These are phyloP conservation scores for Hanseniaspora meyeri DNA, from an alignment of 805 yeast genomes.

Conservation along the genomic window DNA sequence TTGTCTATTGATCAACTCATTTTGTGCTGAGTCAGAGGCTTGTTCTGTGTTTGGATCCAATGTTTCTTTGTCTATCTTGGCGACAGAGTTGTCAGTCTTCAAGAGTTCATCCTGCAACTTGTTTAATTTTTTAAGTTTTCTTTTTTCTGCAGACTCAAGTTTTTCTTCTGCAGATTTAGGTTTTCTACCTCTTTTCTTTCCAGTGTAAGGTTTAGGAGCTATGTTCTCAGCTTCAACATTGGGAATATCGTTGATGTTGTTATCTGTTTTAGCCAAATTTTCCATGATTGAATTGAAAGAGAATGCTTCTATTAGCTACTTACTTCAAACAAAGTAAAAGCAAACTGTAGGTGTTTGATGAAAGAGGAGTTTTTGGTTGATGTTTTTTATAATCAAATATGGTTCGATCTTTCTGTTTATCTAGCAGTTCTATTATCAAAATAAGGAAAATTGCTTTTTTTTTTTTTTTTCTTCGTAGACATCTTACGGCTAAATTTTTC, in stretches of 20 bases:
- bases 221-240: not conserved
- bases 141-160: not conserved
- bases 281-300: not conserved
- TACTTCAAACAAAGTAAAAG: no score
- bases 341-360: no score
- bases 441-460: not conserved
- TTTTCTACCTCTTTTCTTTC: slow-evolving; percentile 12
- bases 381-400: not conserved
- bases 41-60: not conserved
- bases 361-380: not conserved
- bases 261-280: not conserved
- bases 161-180: slow-evolving; percentile 4
- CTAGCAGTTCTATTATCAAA: not conserved
- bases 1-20: not conserved
- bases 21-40: not conserved
- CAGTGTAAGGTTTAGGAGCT: not conserved
- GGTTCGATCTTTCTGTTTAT: not conserved
- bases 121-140: not conserved
- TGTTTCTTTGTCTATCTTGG: not conserved
- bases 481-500: not conserved
- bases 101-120: no score
- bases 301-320: no score
- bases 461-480: not conserved
- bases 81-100: not conserved
- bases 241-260: not conserved